These are phyloP conservation scores for Penicillium atrosanguineum DNA, from an alignment of 495 filamentous ascomycete species.

Conservation along the genomic window DNA sequence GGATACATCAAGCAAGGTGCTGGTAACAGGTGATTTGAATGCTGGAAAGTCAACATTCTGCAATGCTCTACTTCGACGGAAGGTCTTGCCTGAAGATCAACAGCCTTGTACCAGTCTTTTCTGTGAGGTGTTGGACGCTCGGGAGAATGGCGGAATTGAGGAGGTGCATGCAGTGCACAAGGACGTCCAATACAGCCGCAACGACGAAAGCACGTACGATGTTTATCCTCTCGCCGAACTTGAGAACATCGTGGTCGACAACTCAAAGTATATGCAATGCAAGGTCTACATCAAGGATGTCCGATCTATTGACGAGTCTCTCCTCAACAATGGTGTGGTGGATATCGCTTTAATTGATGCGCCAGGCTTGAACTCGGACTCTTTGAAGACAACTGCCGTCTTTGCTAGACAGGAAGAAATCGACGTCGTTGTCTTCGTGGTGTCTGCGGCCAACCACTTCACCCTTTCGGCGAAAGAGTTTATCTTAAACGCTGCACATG, in stretches of 20 bases:
- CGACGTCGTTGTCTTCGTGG: conserved; percentile 97
- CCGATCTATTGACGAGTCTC: conserved; percentile 83
- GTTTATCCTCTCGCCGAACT: conserved; percentile 73
- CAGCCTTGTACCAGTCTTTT: conserved; percentile 99
- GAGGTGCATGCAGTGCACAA: conserved; percentile 94
- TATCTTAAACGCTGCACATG: conserved; percentile 89
- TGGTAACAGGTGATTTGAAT: conserved; percentile 96
- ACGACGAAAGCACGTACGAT: conserved; percentile 92
- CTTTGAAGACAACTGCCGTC: conserved; percentile 92
- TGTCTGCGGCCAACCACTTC: conserved; percentile 96
- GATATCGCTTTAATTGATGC: conserved; percentile 98
- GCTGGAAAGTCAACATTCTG: conserved; percentile 98
- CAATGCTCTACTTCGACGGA: conserved; percentile 88
- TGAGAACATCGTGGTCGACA: conserved; percentile 87
- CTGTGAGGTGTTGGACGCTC: conserved; percentile 90
- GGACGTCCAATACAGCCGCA: conserved; percentile 72
- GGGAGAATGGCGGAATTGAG: conserved; percentile 86
- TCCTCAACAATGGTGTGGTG: conserved; percentile 95
- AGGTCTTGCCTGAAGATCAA: conserved; percentile 93
- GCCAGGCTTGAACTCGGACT: conserved; percentile 91
- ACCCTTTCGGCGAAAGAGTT: conserved; percentile 95
- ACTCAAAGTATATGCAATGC: conserved; percentile 83
- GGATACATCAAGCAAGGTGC: conserved; percentile 94
- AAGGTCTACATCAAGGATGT: conserved; percentile 96
- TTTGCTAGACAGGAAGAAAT: conserved; percentile 98